These are phyloP conservation scores for Plantago major DNA, from an alignment of 257 asterid genomes.

Conservation along the genomic window DNA sequence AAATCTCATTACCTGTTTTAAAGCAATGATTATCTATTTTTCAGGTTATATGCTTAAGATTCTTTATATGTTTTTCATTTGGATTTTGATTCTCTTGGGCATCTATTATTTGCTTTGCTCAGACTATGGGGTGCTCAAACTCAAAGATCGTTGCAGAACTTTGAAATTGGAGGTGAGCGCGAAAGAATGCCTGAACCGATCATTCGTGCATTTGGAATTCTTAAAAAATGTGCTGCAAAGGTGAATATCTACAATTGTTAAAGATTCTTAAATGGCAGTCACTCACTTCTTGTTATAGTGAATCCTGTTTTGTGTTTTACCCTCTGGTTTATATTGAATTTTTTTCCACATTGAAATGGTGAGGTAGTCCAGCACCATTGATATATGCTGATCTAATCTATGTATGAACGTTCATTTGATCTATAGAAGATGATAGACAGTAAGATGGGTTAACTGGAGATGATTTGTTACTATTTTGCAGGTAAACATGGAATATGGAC, in stretches of 20 bases:
- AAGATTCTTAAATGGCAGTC: too few species aligned
- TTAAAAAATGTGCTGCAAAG: constrained; percentile 97
- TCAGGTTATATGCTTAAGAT: neutral
- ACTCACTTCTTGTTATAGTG: neutral
- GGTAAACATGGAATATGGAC: constrained; percentile 96
- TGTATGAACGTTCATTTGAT: too few species aligned
- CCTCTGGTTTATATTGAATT: neutral
- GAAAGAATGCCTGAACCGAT: constrained; percentile 98
- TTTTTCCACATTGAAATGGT: constrained; percentile 3
- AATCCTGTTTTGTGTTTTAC: constrained; percentile 7
- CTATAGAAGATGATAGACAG: too few species aligned
- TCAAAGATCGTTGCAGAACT: constrained; percentile 90
- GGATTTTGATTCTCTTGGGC: neutral
- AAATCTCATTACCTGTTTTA: neutral
- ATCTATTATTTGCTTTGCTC: too few species aligned
- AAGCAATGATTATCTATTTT: neutral
- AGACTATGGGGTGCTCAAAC: constrained; percentile 99
- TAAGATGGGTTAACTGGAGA: too few species aligned
- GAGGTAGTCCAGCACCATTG: neutral
- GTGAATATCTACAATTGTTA: constrained; percentile 30
- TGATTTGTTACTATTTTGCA: constrained; percentile 26
- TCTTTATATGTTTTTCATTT: neutral
- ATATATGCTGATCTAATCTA: too few species aligned
- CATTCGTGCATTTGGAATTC: constrained; percentile 86
- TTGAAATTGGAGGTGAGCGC: constrained; percentile 93